Conservation (phyloP, 306 rosid genomes). For the Datisca glomerata region DNA sequence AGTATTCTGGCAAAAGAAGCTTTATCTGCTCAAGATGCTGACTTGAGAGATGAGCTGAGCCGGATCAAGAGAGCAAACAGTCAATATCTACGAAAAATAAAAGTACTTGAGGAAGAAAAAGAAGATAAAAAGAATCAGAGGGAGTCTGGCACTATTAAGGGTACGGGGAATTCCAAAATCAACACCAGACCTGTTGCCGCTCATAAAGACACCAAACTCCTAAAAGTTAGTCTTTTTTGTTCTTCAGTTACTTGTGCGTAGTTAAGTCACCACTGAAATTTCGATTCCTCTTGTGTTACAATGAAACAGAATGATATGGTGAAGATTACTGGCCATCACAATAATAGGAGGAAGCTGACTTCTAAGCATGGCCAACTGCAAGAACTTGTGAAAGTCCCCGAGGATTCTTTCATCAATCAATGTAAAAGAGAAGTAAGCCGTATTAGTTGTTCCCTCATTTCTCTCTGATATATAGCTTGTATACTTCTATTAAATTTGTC, state of each 20-base stretch:
- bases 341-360: conserved; percentile 35
- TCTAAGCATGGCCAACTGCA: conserved; percentile 35
- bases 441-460: conserved; percentile 14
- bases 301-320: conserved; percentile 37
- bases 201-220: conserved; percentile 41
- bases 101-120: conserved; percentile 28
- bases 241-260: conserved; percentile 13
- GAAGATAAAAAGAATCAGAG: conserved; percentile 22
- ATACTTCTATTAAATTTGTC: conserved; percentile 1
- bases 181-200: conserved; percentile 23
- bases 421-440: conserved; percentile 46
- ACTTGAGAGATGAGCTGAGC: conserved; percentile 18
- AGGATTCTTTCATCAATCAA: conserved; percentile 25
- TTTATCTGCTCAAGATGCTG: conserved; percentile 10
- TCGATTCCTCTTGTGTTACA: conserved; percentile 7
- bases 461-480: conserved; percentile 4
- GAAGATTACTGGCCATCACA: conserved; percentile 44
- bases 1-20: conserved; percentile 8
- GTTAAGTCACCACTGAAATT: conserved; percentile 12
- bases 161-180: conserved; percentile 18
- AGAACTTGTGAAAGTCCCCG: conserved; percentile 35
- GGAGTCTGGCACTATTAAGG: conserved; percentile 19
- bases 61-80: conserved; percentile 13
- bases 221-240: conserved; percentile 36
- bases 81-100: conserved; percentile 18